These are phyloP conservation scores for Hansenula sp. DNA, from an alignment of 1,139 yeast genomes.

Conservation along the genomic window DNA sequence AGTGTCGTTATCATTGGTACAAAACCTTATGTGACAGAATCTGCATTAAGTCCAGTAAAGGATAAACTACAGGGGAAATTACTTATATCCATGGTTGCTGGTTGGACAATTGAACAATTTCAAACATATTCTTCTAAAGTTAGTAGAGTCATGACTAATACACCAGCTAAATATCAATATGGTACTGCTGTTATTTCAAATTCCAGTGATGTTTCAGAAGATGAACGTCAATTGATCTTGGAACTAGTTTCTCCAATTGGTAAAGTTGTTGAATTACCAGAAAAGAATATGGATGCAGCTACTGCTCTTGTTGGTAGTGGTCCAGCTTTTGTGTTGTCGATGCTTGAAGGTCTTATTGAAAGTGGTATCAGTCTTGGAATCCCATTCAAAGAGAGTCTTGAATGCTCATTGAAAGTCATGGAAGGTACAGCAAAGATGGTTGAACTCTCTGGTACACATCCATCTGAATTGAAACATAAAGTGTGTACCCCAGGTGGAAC, in stretches of 20 bases:
- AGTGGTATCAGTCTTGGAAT: conserved; percentile 96
- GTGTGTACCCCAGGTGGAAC: conserved; percentile 99
- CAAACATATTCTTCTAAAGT: conserved; percentile 46
- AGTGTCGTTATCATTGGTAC: conserved; percentile 77
- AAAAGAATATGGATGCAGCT: conserved; percentile 94
- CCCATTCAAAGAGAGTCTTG: conserved; percentile 77
- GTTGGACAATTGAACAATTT: conserved; percentile 78
- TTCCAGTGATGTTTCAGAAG: conserved; percentile 42
- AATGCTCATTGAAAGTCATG: conserved; percentile 93
- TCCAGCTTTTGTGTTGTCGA: conserved; percentile 87
- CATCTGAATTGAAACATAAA: conserved; percentile 83
- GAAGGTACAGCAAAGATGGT: conserved; percentile 97
- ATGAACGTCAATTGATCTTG: conserved; percentile 50
- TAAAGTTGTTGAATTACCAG: conserved; percentile 67
- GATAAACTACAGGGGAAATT: conserved; percentile 49
- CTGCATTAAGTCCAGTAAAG: conserved; percentile 43
- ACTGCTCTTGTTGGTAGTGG: conserved; percentile 96
- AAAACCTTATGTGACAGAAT: conserved; percentile 76
- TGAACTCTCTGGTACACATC: conserved; percentile 74
- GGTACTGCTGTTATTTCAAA: conserved; percentile 91
- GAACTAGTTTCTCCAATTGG: conserved; percentile 64
- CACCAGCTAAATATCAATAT: conserved; percentile 88
- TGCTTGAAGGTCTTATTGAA: conserved; percentile 90
- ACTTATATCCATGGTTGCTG: conserved; percentile 84
- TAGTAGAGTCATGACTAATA: conserved; percentile 96